Conservation (phyloP, 169 alveolate genomes). For the Plasmodium malariae region DNA sequence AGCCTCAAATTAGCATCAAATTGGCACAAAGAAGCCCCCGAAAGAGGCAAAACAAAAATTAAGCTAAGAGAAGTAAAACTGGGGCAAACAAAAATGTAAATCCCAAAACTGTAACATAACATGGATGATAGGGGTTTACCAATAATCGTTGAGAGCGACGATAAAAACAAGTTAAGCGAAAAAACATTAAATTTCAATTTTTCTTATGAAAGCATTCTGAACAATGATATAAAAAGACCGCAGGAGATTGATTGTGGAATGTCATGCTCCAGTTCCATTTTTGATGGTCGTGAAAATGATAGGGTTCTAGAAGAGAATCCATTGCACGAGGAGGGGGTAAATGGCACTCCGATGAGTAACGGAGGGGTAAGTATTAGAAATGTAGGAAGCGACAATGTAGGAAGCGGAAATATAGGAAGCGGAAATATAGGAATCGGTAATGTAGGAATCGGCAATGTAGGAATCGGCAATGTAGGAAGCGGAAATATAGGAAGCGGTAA, state of each 20-base stretch:
- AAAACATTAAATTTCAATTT: constrained; percentile 16
- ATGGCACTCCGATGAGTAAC: no score
- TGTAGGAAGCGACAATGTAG: not conserved
- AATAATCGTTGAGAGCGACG: not conserved
- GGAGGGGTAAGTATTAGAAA: not conserved
- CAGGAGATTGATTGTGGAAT: constrained; percentile 73
- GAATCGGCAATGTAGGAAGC: no score
- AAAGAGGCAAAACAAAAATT: no score
- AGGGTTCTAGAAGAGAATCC: no score
- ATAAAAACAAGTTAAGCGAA: not conserved
- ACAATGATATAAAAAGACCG: constrained; percentile 61
- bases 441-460: no score
- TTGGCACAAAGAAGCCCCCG: no score
- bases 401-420: not conserved
- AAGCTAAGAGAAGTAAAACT: no score
- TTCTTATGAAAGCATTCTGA: constrained; percentile 49
- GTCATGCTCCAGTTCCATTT: constrained; percentile 61
- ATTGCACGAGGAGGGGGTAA: no score
- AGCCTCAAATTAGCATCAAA: no score
- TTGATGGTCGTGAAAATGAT: constrained; percentile 20
- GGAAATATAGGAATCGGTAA: not conserved
- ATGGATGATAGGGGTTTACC: not conserved
- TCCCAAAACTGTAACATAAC: not conserved
- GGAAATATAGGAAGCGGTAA: no score
- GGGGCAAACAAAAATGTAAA: not conserved